These are phyloP conservation scores for Amphicarpaea edgeworthii DNA, from an alignment of 306 rosid genomes.

Conservation along the genomic window DNA sequence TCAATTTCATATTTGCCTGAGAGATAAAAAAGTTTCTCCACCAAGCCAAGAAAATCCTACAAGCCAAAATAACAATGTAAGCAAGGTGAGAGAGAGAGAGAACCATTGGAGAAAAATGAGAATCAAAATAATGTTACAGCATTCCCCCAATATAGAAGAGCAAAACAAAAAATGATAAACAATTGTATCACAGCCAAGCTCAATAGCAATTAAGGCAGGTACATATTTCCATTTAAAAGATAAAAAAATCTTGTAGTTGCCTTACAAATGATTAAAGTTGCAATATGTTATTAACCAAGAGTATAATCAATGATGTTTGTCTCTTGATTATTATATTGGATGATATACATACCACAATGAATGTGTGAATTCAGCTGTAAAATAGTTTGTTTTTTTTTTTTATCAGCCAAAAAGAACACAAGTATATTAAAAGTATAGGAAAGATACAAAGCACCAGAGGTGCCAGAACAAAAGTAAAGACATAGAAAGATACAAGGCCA, in stretches of 20 bases:
- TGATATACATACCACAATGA: neutral
- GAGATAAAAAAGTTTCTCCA: conserved; percentile 90
- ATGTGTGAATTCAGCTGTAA: neutral
- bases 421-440: too few relatives aligned
- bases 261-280: neutral
- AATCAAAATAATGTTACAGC: conserved; percentile 17
- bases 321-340: conserved; percentile 34
- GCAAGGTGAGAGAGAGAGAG: conserved; percentile 45
- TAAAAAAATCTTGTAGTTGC: neutral
- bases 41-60: conserved; percentile 63
- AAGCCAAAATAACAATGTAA: conserved; percentile 7
- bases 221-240: conserved; percentile 3
- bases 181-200: neutral
- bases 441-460: too few relatives aligned
- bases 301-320: conserved; percentile 2
- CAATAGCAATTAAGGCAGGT: neutral
- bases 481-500: too few relatives aligned
- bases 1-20: conserved; percentile 90
- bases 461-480: too few relatives aligned
- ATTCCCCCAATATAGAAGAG: neutral
- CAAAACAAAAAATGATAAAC: conserved; percentile 15
- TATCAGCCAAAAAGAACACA: too few relatives aligned
- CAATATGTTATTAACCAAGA: conserved; percentile 8
- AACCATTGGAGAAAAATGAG: conserved; percentile 21
- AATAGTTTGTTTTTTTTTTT: too few relatives aligned